Evolutionary conservation across 495 filamentous ascomycete species (phyloP).

Genomic region (Tuber borchii): DNA sequence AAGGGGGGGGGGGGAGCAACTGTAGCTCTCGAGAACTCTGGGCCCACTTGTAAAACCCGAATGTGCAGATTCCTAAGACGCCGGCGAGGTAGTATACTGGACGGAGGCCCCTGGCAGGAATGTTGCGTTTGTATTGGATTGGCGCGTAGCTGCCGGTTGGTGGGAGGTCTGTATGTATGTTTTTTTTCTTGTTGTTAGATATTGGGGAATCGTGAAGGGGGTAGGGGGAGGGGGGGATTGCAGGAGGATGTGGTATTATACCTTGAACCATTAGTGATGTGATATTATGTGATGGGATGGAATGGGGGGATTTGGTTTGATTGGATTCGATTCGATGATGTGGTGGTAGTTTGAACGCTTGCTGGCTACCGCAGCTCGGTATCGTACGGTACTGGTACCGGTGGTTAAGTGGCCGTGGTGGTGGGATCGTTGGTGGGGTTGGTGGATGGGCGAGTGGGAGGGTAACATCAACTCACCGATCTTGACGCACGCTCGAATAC

Average conservation of each 20-base stretch:
- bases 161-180: slow-evolving; percentile 79
- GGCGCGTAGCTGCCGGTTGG: slow-evolving; percentile 87
- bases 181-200: background rate
- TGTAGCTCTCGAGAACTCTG: slow-evolving; percentile 77
- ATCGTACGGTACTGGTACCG: too few species aligned
- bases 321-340: too few species aligned
- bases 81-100: slow-evolving; percentile 68
- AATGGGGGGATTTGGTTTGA: background rate
- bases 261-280: slow-evolving; percentile 36
- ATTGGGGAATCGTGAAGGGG: background rate
- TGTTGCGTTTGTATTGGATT: slow-evolving; percentile 96
- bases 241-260: background rate
- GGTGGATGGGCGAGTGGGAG: background rate
- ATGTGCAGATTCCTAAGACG: slow-evolving; percentile 69
- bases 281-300: background rate
- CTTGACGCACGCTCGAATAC: background rate
- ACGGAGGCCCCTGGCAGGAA: slow-evolving; percentile 85
- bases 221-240: background rate
- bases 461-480: slow-evolving; percentile 21
- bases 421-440: slow-evolving; percentile 12
- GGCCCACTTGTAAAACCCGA: slow-evolving; percentile 77
- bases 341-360: slow-evolving; percentile 1
- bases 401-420: background rate
- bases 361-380: background rate
- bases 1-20: slow-evolving; percentile 51